phyloP scores from a whole-genome alignment of 192 early-diverging fungal genomes.

The Allomyces macrogynus region DNA sequence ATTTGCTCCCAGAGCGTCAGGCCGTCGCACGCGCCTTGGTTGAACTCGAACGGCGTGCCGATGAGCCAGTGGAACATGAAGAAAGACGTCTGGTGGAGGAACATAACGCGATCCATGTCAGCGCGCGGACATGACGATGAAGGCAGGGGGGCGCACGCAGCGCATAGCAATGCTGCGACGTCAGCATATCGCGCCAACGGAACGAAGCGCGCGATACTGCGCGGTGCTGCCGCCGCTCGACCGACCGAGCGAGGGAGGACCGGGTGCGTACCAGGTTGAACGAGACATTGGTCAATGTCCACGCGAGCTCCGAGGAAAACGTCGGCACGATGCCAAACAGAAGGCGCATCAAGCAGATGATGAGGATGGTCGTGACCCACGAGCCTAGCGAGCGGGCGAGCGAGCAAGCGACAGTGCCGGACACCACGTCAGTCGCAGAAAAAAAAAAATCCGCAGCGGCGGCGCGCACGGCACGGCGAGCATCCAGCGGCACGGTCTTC shows the following conservation, averaged over 20 bases:
- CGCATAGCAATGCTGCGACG: not conserved
- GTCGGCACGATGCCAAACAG: constrained; percentile 71
- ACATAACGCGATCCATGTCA: not conserved
- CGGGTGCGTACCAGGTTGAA: constrained; percentile 60
- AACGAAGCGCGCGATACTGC: not conserved
- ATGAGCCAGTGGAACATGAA: constrained; percentile 96
- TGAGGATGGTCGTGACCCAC: constrained; percentile 69
- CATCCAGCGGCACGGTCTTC: not conserved
- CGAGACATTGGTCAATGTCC: constrained; percentile 85
- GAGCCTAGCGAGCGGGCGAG: constrained; percentile 38
- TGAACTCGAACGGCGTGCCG: constrained; percentile 85
- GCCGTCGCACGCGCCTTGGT: constrained; percentile 81
- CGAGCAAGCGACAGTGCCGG: not conserved
- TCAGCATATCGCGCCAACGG: not conserved
- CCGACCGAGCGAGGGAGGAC: not conserved
- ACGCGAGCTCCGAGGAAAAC: constrained; percentile 74
- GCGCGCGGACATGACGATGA: not conserved
- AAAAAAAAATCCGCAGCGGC: not conserved
- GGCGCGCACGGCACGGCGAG: not conserved
- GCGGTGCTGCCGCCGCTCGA: not conserved
- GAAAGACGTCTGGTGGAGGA: constrained; percentile 49
- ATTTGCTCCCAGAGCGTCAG: constrained; percentile 98
- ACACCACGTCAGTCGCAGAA: not conserved
- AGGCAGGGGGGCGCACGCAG: not conserved
- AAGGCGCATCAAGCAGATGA: constrained; percentile 59